These are phyloP conservation scores for Cutaneotrichosporon sp. DNA, from an alignment of 1,284 basidiomycete species.

Conservation along the genomic window DNA sequence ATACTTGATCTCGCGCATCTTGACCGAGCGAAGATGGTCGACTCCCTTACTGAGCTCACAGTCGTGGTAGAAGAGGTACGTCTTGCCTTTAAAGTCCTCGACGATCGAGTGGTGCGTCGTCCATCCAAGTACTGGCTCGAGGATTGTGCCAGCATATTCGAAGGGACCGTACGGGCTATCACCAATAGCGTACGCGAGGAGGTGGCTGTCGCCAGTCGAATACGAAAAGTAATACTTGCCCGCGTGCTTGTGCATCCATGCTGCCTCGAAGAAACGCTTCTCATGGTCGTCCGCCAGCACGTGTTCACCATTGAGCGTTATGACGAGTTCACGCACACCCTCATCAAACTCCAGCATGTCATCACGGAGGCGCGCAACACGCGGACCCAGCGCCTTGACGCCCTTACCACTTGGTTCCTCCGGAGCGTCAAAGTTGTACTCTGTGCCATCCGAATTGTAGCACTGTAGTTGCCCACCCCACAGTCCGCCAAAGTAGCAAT, in stretches of 20 bases:
- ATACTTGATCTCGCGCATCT: slow-evolving; percentile 37
- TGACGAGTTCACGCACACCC: slow-evolving; percentile 30
- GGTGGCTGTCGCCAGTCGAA: slow-evolving; percentile 45
- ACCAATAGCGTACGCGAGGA: slow-evolving; percentile 37
- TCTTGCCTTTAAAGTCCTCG: slow-evolving; percentile 34
- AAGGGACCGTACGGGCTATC: slow-evolving; percentile 39
- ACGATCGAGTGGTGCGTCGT: slow-evolving; percentile 44
- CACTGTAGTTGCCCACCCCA: slow-evolving; percentile 48
- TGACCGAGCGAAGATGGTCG: slow-evolving; percentile 38
- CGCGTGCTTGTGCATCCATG: slow-evolving; percentile 44
- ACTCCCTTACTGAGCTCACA: slow-evolving; percentile 40
- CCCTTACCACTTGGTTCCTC: slow-evolving; percentile 34
- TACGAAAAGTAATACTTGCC: slow-evolving; percentile 44
- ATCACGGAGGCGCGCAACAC: slow-evolving; percentile 33
- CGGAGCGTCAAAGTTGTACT: slow-evolving; percentile 31
- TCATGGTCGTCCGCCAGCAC: slow-evolving; percentile 41
- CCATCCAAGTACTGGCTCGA: slow-evolving; percentile 43
- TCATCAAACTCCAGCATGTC: slow-evolving; percentile 40
- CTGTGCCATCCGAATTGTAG: slow-evolving; percentile 28
- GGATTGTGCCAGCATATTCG: slow-evolving; percentile 38
- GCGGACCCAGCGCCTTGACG: slow-evolving; percentile 32
- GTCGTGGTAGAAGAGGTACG: slow-evolving; percentile 46
- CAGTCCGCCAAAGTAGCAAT: slow-evolving; percentile 45
- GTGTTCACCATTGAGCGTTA: slow-evolving; percentile 32
- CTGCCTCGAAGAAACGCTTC: slow-evolving; percentile 45